Base-by-base conservation (phyloP, 306 rosid genomes). In the Vicia sativa region DNA sequence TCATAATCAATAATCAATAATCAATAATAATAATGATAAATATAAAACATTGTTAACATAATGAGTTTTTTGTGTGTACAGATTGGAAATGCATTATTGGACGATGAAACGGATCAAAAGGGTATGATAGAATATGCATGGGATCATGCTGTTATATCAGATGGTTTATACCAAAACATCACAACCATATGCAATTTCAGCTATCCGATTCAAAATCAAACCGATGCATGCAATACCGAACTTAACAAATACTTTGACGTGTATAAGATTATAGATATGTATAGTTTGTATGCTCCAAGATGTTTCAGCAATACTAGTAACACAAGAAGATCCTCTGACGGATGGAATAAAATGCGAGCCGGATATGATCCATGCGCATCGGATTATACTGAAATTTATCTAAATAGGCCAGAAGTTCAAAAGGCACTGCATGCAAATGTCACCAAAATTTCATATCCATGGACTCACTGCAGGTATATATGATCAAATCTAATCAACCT, bases 121-220 rank as follows among this genome's bases (percentile, higher is more conserved):
- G 83, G 90, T 23, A 77, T 82, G 83, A 61, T 82, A 39, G 90
- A 85, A 7, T 82, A 82, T 82, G 85, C 87, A 0, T 85, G 90
- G 90, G 81, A 70, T 11, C 90, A 82, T 72, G 90, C 81, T 0
- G 79, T 85, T 50, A 71, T 85, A 71, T 85, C 87, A 0, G 87
- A 85, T 75, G 79, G 28, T 1, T 0, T 80, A 25, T 82, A 82
- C 72, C 52, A 74, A 6, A 77, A 78, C 43, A 77, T 85, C 38
- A 74, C 73, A 49, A 29, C 50, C 35, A 64, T 2, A 39, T 85
- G 90, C 68, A 19, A 85, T 18, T 82, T 84, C 55, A 73, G 68
- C 10, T 41, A 12, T 38, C 1, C 29, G 34, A 71, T 77, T 13
- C 67, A 23, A 45, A 74, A 72, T 11, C 70, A 31, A 48, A 43